Percentiles rank a stretch among this genome's conserved stretches.
These are phyloP conservation scores for Vaccinium corymbosum DNA, from an alignment of 148 eudicot genomes.

Conservation along the genomic window DNA sequence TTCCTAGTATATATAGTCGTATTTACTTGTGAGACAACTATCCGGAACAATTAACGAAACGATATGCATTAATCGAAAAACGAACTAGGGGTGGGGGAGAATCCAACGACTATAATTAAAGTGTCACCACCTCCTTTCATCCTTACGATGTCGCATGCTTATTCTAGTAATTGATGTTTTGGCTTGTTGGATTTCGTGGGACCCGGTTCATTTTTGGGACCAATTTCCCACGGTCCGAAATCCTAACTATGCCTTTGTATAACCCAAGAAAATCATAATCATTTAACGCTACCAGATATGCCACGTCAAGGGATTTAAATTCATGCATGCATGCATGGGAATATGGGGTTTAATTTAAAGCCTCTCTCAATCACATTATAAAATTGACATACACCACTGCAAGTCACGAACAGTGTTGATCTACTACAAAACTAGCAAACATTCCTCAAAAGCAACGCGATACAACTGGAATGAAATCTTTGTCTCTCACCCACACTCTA, in stretches of 20 bases:
- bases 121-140: slow-evolving; percentile 20
- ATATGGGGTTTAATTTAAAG: slow-evolving; percentile 5
- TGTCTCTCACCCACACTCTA: slow-evolving; percentile 12
- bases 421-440: slow-evolving; percentile 25
- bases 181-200: slow-evolving; percentile 45
- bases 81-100: neutral
- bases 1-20: no score
- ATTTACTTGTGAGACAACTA: no score
- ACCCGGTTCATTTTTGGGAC: slow-evolving; percentile 13
- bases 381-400: slow-evolving; percentile 8
- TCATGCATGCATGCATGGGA: slow-evolving; percentile 42
- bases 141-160: slow-evolving; percentile 1
- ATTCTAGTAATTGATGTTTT: slow-evolving; percentile 19
- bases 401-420: slow-evolving; percentile 29
- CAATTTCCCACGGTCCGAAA: slow-evolving; percentile 14
- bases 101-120: slow-evolving; percentile 9
- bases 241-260: neutral
- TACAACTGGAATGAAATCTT: slow-evolving; percentile 41
- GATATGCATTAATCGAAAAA: neutral
- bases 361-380: neutral
- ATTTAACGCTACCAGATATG: slow-evolving; percentile 36
- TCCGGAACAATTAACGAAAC: no score
- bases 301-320: slow-evolving; percentile 35
- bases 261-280: slow-evolving; percentile 17
- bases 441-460: slow-evolving; percentile 60